Conservation (phyloP, 129 eudicot species). For the Lonicera japonica region DNA sequence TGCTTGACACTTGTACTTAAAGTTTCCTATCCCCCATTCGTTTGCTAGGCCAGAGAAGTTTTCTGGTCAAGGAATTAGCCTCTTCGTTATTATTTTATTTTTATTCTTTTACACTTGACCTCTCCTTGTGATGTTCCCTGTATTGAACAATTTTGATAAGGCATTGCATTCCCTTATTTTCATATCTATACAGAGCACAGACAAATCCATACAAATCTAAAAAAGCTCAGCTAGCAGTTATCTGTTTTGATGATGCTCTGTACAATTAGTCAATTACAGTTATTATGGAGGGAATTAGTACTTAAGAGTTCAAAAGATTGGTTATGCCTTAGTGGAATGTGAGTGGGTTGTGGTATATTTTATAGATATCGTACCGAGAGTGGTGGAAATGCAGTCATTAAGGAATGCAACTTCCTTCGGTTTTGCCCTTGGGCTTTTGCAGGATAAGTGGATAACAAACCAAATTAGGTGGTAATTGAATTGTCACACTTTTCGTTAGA, state of each 20-base stretch:
- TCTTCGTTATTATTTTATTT: too few relatives aligned
- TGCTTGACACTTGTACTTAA: too few relatives aligned
- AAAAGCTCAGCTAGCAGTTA: background rate
- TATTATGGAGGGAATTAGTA: background rate
- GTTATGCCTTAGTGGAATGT: background rate
- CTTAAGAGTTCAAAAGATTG: background rate
- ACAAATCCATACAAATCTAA: background rate
- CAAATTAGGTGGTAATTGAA: background rate
- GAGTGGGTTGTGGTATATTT: background rate
- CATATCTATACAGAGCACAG: too few relatives aligned
- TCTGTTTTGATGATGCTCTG: background rate
- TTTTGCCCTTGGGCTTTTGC: background rate
- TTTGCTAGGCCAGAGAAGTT: too few relatives aligned
- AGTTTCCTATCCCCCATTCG: too few relatives aligned
- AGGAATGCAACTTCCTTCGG: background rate
- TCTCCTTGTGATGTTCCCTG: too few relatives aligned
- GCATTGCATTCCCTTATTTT: too few relatives aligned
- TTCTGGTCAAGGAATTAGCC: too few relatives aligned
- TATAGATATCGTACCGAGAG: background rate
- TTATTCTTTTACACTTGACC: too few relatives aligned
- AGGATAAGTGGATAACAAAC: background rate
- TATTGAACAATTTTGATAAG: too few relatives aligned
- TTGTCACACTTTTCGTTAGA: background rate
- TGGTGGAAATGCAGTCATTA: background rate
- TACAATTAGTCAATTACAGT: too few relatives aligned